These are phyloP conservation scores for Helicostylum pulchrum DNA, from an alignment of 192 early-diverging fungal genomes.

Conservation along the genomic window DNA sequence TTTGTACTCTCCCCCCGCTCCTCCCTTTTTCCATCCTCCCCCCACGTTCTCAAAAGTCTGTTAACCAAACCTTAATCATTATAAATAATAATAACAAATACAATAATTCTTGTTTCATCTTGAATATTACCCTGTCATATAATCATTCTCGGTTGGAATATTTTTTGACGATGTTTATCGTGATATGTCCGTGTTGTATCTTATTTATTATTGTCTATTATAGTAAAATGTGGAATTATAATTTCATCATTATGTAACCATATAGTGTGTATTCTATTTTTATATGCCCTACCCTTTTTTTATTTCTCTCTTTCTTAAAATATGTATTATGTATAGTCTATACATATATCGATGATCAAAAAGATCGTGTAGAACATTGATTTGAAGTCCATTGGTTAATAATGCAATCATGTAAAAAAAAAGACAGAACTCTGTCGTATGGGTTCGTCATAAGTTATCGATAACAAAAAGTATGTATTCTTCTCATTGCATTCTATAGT, in stretches of 20 bases:
- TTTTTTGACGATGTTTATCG: slow-evolving; percentile 18
- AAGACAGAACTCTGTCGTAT: background rate
- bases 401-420: background rate
- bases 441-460: background rate
- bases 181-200: slow-evolving; percentile 9
- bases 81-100: background rate
- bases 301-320: background rate
- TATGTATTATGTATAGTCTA: background rate
- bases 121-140: background rate
- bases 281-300: background rate
- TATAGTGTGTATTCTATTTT: background rate
- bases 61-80: background rate
- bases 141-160: slow-evolving; percentile 2
- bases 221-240: background rate
- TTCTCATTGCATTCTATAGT: too few species aligned
- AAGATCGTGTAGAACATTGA: background rate
- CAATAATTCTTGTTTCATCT: slow-evolving; percentile 17
- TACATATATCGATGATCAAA: background rate
- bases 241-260: background rate
- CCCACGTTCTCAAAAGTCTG: background rate
- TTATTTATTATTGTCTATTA: background rate
- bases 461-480: too few species aligned
- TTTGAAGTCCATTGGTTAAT: too few species aligned
- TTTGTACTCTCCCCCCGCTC: background rate
- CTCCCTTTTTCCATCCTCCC: slow-evolving; percentile 1